phyloP scores from a whole-genome alignment of 768 basidiomycete genomes.

The Chalciporus pseudorubinellus region DNA sequence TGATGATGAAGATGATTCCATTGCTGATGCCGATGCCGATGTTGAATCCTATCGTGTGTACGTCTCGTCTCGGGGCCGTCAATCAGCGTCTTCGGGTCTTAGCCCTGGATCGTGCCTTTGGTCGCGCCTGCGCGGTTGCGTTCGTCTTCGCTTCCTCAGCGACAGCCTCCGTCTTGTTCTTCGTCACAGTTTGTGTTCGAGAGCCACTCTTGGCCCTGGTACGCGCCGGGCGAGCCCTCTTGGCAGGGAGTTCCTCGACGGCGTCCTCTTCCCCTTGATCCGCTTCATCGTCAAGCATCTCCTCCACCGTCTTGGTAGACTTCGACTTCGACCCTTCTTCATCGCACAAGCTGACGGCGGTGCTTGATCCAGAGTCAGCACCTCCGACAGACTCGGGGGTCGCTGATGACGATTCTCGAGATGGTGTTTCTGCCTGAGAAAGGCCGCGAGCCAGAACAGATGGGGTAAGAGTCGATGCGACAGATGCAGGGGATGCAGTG shows the following conservation, averaged over 20 bases:
- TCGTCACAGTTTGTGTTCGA: slow-evolving; percentile 16
- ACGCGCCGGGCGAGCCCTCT: slow-evolving; percentile 20
- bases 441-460: slow-evolving; percentile 19
- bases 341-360: slow-evolving; percentile 32
- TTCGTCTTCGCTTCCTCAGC: slow-evolving; percentile 17
- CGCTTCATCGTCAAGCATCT: slow-evolving; percentile 12
- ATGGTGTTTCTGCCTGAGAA: slow-evolving; percentile 21
- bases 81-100: slow-evolving; percentile 31
- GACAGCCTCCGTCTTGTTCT: slow-evolving; percentile 12
- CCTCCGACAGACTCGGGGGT: slow-evolving; percentile 28
- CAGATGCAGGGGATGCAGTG: slow-evolving; percentile 25
- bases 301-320: slow-evolving; percentile 10
- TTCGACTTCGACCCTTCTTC: slow-evolving; percentile 27
- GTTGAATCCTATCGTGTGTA: slow-evolving; percentile 9
- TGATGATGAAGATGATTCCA: slow-evolving; percentile 18
- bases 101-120: slow-evolving; percentile 31
- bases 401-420: slow-evolving; percentile 22
- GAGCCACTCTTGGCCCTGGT: slow-evolving; percentile 24
- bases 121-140: slow-evolving; percentile 25
- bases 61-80: slow-evolving; percentile 7
- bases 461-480: slow-evolving; percentile 31
- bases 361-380: slow-evolving; percentile 31
- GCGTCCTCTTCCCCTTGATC: slow-evolving; percentile 16
- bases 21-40: slow-evolving; percentile 18
- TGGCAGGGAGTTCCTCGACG: slow-evolving; percentile 10